phyloP scores from a whole-genome alignment of 164 flowering plant genomes.

The Annona cherimola region DNA sequence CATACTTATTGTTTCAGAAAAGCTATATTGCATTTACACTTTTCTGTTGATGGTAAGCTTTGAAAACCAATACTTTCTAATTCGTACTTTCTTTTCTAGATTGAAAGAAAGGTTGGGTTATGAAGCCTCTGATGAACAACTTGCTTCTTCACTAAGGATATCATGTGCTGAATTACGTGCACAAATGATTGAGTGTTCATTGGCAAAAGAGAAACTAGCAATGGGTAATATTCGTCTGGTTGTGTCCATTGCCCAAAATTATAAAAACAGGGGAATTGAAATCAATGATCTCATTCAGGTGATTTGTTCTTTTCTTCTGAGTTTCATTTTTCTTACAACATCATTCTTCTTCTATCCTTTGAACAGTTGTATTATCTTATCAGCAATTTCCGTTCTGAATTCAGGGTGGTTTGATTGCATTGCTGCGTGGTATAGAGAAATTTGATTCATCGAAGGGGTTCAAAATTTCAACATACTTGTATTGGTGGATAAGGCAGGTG shows the following conservation, averaged over 20 bases:
- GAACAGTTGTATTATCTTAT: not conserved
- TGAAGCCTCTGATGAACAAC: slow-evolving; percentile 85
- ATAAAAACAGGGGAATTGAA: slow-evolving; percentile 83
- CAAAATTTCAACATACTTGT: slow-evolving; percentile 89
- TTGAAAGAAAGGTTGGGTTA: slow-evolving; percentile 69
- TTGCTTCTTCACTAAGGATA: slow-evolving; percentile 67
- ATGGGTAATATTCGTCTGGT: slow-evolving; percentile 97
- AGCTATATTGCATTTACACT: too few relatives aligned
- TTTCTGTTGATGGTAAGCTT: too few relatives aligned
- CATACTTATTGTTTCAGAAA: too few relatives aligned
- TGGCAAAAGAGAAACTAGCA: slow-evolving; percentile 87
- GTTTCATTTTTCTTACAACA: not conserved
- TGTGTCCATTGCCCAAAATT: slow-evolving; percentile 86
- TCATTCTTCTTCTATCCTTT: not conserved
- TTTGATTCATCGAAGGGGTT: slow-evolving; percentile 93
- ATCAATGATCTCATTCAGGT: slow-evolving; percentile 98
- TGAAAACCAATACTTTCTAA: not conserved
- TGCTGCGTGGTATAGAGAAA: slow-evolving; percentile 91
- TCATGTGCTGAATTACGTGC: slow-evolving; percentile 55
- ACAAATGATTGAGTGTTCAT: slow-evolving; percentile 51
- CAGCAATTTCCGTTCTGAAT: slow-evolving; percentile 5
- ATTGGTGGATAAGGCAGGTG: slow-evolving; percentile 99
- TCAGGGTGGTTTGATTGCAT: slow-evolving; percentile 90
- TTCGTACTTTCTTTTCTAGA: slow-evolving; percentile 27
- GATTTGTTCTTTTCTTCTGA: not conserved